These are phyloP conservation scores for Rhodotorula kratochvilovae DNA, from an alignment of 768 basidiomycete genomes.

Conservation along the genomic window DNA sequence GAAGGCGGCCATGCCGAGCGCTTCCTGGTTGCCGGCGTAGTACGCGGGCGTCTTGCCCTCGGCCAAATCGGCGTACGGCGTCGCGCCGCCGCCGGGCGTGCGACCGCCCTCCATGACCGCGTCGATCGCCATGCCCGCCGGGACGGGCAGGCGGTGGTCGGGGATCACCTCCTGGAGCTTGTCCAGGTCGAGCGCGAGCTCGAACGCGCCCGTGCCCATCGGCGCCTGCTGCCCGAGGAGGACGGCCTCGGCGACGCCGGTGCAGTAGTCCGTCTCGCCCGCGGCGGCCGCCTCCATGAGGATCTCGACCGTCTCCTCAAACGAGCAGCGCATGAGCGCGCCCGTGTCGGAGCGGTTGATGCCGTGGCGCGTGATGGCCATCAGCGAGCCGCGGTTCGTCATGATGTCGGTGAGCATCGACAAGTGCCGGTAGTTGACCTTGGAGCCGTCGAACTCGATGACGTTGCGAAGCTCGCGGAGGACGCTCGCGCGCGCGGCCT, in stretches of 20 bases:
- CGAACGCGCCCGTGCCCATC: slow-evolving; percentile 83
- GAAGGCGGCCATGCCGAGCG: slow-evolving; percentile 81
- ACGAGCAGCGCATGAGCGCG: slow-evolving; percentile 95
- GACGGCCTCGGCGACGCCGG: slow-evolving; percentile 97
- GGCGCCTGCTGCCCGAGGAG: slow-evolving; percentile 99
- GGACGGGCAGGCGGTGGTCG: slow-evolving; percentile 85
- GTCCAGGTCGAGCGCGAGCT: slow-evolving; percentile 90
- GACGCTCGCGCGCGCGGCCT: slow-evolving; percentile 89
- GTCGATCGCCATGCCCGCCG: slow-evolving; percentile 65
- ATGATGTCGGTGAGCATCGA: slow-evolving; percentile 95
- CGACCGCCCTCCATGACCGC: slow-evolving; percentile 51
- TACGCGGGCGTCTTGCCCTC: slow-evolving; percentile 57
- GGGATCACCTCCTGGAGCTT: slow-evolving; percentile 98
- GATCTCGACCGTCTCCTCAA: slow-evolving; percentile 99
- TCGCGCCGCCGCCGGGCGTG: slow-evolving; percentile 73
- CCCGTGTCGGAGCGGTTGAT: slow-evolving; percentile 99
- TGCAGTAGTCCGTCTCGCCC: slow-evolving; percentile 97
- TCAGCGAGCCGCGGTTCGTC: slow-evolving; percentile 87
- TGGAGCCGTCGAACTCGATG: slow-evolving; percentile 98
- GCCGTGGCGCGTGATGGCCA: slow-evolving; percentile 99
- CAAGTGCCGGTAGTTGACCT: slow-evolving; percentile 97
- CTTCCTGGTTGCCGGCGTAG: slow-evolving; percentile 52
- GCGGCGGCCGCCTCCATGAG: slow-evolving; percentile 97
- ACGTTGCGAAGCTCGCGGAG: slow-evolving; percentile 89
- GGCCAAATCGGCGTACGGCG: slow-evolving; percentile 61